These are phyloP conservation scores for Monilinia laxa DNA, from an alignment of 2,329 filamentous ascomycete species.

Conservation along the genomic window DNA sequence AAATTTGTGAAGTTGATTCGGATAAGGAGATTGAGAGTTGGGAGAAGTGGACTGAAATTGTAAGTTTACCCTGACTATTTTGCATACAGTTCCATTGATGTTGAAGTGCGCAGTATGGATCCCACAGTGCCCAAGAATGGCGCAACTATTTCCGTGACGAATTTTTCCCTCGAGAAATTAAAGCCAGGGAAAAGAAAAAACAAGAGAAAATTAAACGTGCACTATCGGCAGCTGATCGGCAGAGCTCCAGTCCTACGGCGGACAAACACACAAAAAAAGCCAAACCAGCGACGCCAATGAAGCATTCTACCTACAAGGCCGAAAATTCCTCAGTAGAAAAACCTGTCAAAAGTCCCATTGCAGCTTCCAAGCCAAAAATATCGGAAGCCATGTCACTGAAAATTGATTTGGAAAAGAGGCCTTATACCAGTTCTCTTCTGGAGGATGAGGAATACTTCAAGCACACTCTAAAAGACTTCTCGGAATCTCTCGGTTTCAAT, in stretches of 20 bases:
- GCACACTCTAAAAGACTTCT: slow-evolving; percentile 5
- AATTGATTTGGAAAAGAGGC: slow-evolving; percentile 7
- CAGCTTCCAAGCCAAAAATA: slow-evolving; percentile 1
- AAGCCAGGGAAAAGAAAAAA: slow-evolving; percentile 5
- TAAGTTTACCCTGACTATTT: slow-evolving; percentile 25
- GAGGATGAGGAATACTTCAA: slow-evolving; percentile 15
- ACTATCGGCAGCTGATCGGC: neutral
- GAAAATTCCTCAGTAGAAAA: neutral
- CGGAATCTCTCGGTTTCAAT: neutral
- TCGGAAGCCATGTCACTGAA: neutral
- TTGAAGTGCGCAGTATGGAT: slow-evolving; percentile 30
- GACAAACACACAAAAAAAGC: neutral
- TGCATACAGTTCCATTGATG: slow-evolving; percentile 14
- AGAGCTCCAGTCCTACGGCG: neutral
- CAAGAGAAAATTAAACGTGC: slow-evolving; percentile 19
- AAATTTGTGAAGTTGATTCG: slow-evolving; percentile 33
- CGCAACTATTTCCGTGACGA: slow-evolving; percentile 34
- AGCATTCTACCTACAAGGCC: neutral
- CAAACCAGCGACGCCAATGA: neutral
- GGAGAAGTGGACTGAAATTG: slow-evolving; percentile 33
- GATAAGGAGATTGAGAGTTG: slow-evolving; percentile 35
- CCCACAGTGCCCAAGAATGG: slow-evolving; percentile 41
- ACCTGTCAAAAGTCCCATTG: neutral
- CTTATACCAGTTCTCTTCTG: neutral
- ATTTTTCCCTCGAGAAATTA: slow-evolving; percentile 9